phyloP scores from a whole-genome alignment of 2,329 filamentous ascomycete genomes.

The Pestalotiopsis sp. region DNA sequence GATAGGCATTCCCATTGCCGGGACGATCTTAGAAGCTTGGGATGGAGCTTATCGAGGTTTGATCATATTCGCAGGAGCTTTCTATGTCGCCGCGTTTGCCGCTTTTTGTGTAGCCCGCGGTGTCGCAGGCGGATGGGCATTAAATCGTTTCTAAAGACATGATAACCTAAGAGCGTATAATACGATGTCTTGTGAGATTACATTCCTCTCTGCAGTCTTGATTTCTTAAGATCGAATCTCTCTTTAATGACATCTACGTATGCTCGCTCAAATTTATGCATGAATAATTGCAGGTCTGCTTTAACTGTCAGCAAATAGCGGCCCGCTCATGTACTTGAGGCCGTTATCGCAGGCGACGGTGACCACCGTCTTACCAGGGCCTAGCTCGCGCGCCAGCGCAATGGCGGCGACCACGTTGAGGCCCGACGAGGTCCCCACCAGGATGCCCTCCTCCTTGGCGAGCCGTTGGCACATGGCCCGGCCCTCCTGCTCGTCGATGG shows the following conservation, averaged over 20 bases:
- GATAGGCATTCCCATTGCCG: not conserved
- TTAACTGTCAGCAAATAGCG: not conserved
- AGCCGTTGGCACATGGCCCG: not conserved
- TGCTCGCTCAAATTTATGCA: not conserved
- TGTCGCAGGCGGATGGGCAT: not conserved
- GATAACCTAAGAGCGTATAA: too few species aligned
- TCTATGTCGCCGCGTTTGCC: not conserved
- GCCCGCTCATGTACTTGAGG: constrained; percentile 3
- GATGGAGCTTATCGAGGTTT: not conserved
- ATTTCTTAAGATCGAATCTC: too few species aligned
- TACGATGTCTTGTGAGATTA: too few species aligned
- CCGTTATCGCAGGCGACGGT: constrained; percentile 3
- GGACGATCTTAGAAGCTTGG: not conserved
- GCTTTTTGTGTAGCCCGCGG: not conserved
- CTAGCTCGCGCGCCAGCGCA: not conserved
- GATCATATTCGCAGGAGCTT: not conserved
- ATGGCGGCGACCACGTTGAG: constrained; percentile 5
- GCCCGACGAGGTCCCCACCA: constrained; percentile 1
- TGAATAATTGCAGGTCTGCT: not conserved
- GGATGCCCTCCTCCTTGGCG: not conserved
- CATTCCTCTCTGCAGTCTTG: too few species aligned
- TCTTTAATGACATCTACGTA: not conserved
- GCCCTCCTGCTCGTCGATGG: not conserved
- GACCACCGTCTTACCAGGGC: not conserved
- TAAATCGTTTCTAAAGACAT: not conserved